Base-by-base conservation (phyloP, 31 red algal species). In the Asparagopsis taxiformis region DNA sequence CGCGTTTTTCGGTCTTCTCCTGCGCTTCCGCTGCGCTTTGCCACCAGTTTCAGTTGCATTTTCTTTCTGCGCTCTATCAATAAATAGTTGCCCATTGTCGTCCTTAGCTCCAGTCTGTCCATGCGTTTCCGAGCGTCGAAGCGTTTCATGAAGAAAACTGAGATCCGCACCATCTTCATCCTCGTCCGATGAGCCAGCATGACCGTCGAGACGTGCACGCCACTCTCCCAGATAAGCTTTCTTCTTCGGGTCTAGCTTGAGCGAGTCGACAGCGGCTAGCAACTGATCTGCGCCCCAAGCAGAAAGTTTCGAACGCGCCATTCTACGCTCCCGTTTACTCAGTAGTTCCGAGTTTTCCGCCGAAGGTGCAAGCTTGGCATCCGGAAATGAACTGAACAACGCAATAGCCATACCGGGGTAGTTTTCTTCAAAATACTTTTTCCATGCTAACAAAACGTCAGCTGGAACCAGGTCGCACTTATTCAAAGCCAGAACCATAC, bases 381-480 rank as follows among this genome's bases (percentile, higher is more conserved):
- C 81, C 29, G 81, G 81, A 58, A 68, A 86, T 10, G 70, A 86
- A 69, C 81, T 86, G 70, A 86, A 86, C 71, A 86, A 59, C 22
- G 81, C 81, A 10, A 86, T 54, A 2, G 81, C 68, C 51, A 86
- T 28, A 19, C 51, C 62, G 3, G 81, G 81, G 37, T 74, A 86
- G 1, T 54, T 19, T 17, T 21, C 32, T 13, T 68, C 60, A 68
- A 90, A 90, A 60, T 90, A 90, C 20, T 55, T 48, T 16, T 72
- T 70, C 86, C 86, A 90, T 19, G 86, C 86, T 6, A 52, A 35
- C 28, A 81, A 51, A 11, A 90, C 48, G 39, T 55, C 44, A 30
- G 41, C 57, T 1, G 68, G 43, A 10, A 90, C 86, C 2, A 90
- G 51, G 54, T 90, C 86, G 34, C 75, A 79, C 68, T 90, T 90